Evolutionary conservation across 257 asterid species (phyloP).

Genomic region (Galeopsis tetrahit): DNA sequence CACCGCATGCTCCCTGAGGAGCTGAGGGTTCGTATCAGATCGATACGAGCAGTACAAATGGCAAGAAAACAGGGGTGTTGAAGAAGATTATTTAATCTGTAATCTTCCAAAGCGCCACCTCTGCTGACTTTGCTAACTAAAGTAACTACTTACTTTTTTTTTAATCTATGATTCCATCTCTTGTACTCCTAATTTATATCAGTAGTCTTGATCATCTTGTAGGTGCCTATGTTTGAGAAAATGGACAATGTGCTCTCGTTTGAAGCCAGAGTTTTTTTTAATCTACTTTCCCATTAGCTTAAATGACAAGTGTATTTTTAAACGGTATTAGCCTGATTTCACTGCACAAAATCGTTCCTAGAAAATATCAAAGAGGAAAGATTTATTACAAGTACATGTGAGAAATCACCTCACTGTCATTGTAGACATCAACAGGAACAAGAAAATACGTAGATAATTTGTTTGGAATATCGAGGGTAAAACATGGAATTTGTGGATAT

Average conservation of each 20-base stretch:
- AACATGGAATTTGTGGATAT: too few species aligned
- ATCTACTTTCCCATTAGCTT: too few species aligned
- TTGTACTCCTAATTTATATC: neutral
- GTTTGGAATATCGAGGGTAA: neutral
- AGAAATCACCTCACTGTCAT: neutral
- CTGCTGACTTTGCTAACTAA: conserved; percentile 61
- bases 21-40: conserved; percentile 40
- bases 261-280: too few species aligned
- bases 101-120: conserved; percentile 75
- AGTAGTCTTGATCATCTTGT: neutral
- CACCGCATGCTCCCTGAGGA: conserved; percentile 54
- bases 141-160: conserved; percentile 32
- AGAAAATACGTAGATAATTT: neutral
- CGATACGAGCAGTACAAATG: conserved; percentile 55
- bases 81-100: conserved; percentile 61
- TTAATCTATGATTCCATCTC: neutral
- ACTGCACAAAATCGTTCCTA: conserved; percentile 31
- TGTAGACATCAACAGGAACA: neutral
- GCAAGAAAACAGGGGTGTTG: conserved; percentile 74
- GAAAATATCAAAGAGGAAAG: neutral
- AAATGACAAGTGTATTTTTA: too few species aligned
- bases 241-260: conserved; percentile 60
- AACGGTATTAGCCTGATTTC: too few species aligned
- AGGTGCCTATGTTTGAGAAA: conserved; percentile 71
- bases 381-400: neutral